Evolutionary conservation across 2,329 filamentous ascomycete species (phyloP).

Genomic region (Diaporthe citriasiana): DNA sequence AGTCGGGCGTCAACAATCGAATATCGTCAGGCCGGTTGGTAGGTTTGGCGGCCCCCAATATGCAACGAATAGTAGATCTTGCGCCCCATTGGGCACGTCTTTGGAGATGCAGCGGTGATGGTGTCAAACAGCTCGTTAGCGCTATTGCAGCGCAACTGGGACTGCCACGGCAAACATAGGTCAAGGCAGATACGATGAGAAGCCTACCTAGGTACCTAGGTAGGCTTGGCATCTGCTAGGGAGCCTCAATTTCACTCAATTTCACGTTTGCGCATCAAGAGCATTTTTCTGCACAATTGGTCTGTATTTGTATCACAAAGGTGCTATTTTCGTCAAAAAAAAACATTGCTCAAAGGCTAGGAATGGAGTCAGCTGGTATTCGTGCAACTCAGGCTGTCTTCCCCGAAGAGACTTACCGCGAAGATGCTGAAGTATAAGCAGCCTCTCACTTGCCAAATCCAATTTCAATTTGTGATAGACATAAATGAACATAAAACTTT

Average conservation of each 20-base stretch:
- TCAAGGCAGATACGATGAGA: background rate
- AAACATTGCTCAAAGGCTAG: background rate
- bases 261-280: background rate
- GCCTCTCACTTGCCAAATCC: background rate
- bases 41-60: constrained; percentile 16
- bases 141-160: background rate
- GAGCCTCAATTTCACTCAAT: background rate
- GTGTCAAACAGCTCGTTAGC: constrained; percentile 15
- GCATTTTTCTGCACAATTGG: background rate
- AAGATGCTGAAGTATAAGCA: background rate
- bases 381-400: background rate
- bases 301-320: background rate
- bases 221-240: background rate
- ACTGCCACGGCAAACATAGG: background rate
- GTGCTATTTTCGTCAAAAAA: background rate
- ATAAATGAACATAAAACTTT: background rate
- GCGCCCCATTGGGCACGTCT: background rate
- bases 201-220: too few relatives aligned
- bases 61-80: background rate
- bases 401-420: background rate
- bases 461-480: background rate
- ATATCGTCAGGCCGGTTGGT: constrained; percentile 12
- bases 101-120: background rate
- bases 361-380: background rate
- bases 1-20: constrained; percentile 7